Evolutionary conservation across 116 monocot genomes (phyloP), one percentile per base, ranked within the genome.

Genomic region (Cymodocea nodosa): DNA sequence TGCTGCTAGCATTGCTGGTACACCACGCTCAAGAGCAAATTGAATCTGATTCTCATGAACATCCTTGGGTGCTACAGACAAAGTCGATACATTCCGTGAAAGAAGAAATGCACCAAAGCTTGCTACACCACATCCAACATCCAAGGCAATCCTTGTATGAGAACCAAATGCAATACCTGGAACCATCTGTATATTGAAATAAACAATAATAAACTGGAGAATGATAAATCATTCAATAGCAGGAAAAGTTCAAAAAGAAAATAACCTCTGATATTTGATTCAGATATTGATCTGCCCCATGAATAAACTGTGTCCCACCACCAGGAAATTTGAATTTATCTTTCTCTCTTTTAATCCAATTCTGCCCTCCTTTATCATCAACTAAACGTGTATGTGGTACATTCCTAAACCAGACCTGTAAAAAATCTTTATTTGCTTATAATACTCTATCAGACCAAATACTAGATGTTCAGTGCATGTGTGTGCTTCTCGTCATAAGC

Each of bases 21-120:
- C 92, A 71, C 92, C 89, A 74, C 92, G 98, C 56, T 98, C 98
- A 53, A 98, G 92, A 60, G 92, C 98, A 88, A 98, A 98, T 66
- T 98, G 98, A 76, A 98, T 89, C 59, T 98, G 98, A 72, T 98
- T 98, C 61, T 91, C 91, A 67, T 97, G 97, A 54, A 88, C 85
- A 78, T 97, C 97, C 77, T 91, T 97, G 50, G 98, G 98, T 59
- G 98, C 98, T 60, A 92, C 75, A n/a, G 98, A 98, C 58, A 98
- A 52, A 51, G 98, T 92, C 52, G 80, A 50, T 51, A 98, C 98
- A 71, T 92, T 74, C 13, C 86, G 60, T 73, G 89, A 80, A 62
- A 98, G 69, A 39, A 98, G 65, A 73, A 83, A 84, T 50, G 89
- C 92, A 65, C 98, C 92, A 75, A 98, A 92, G 73, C 98, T 98